A percentile compares a stretch with the other conserved stretches of the same genome.
Conservation (phyloP, 2,329 filamentous ascomycete species). For the Parafenestella ontariensis region DNA sequence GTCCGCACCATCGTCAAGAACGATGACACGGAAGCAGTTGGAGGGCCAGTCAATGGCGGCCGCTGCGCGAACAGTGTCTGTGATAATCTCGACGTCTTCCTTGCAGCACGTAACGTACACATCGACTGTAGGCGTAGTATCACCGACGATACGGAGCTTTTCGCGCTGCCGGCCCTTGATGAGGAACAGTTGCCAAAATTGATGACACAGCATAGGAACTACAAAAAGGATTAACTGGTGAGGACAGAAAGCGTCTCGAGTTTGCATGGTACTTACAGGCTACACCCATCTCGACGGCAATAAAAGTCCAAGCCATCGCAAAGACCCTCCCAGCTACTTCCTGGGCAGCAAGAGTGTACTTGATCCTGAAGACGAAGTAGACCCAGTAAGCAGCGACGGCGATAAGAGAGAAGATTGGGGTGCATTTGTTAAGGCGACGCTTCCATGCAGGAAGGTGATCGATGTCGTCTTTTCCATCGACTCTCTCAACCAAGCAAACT, state of each 20-base stretch:
- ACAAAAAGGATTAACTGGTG: background rate
- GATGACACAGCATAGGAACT: conserved; percentile 12
- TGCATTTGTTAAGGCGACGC: conserved; percentile 8
- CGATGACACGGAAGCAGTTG: conserved; percentile 42
- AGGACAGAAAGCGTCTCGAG: background rate
- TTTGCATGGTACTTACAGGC: conserved; percentile 3
- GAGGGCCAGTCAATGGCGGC: conserved; percentile 25
- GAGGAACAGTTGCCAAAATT: conserved; percentile 10
- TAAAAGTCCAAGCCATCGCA: conserved; percentile 11
- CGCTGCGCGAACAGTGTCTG: conserved; percentile 35
- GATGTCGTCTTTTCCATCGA: conserved; percentile 9
- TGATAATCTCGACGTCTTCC: conserved; percentile 52
- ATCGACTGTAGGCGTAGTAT: conserved; percentile 49
- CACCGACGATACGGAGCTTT: conserved; percentile 10
- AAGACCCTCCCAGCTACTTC: conserved; percentile 1
- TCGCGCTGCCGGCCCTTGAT: conserved; percentile 11
- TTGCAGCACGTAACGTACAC: conserved; percentile 55
- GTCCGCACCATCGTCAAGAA: conserved; percentile 50
- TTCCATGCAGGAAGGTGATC: conserved; percentile 11
- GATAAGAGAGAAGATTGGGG: conserved; percentile 6
- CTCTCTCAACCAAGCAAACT: conserved; percentile 9
- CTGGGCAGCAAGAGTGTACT: conserved; percentile 11
- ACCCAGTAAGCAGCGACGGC: conserved; percentile 11
- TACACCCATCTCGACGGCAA: conserved; percentile 11
- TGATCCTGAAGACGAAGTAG: conserved; percentile 12